Evolutionary conservation across 768 basidiomycete species (phyloP).

Genomic region (Phylloporus scabripes): DNA sequence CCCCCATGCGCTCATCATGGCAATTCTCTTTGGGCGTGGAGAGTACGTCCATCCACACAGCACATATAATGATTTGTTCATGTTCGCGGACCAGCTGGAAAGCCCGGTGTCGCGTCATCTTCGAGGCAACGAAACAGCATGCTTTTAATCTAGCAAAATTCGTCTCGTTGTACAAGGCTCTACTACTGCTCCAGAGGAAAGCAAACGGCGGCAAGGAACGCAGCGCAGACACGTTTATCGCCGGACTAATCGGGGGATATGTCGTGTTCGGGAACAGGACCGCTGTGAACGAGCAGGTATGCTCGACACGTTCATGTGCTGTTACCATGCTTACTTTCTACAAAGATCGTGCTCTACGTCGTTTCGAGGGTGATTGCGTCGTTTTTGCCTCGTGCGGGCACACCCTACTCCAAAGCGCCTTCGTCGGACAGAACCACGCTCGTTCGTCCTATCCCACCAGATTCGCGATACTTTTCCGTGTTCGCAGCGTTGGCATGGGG

Average conservation of each 20-base stretch:
- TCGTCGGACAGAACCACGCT: slow-evolving; percentile 37
- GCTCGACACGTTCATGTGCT: slow-evolving; percentile 18
- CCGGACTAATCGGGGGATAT: slow-evolving; percentile 90
- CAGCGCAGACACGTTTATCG: slow-evolving; percentile 80
- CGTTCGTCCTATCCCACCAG: slow-evolving; percentile 73
- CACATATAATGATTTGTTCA: slow-evolving; percentile 6
- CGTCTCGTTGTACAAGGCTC: slow-evolving; percentile 86
- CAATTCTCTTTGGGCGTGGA: slow-evolving; percentile 87
- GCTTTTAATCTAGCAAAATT: slow-evolving; percentile 91
- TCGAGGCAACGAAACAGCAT: slow-evolving; percentile 83
- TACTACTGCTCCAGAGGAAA: slow-evolving; percentile 79
- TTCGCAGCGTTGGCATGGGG: slow-evolving; percentile 93
- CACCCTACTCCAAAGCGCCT: slow-evolving; percentile 46
- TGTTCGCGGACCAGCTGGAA: slow-evolving; percentile 51
- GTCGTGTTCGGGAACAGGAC: slow-evolving; percentile 80
- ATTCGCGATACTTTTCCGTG: slow-evolving; percentile 76
- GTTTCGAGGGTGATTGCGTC: slow-evolving; percentile 88
- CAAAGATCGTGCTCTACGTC: slow-evolving; percentile 93
- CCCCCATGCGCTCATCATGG: slow-evolving; percentile 96
- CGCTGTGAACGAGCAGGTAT: slow-evolving; percentile 88
- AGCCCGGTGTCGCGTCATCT: slow-evolving; percentile 62
- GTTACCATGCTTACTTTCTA: slow-evolving; percentile 3
- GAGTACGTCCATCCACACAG: slow-evolving; percentile 50
- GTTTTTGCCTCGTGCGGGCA: slow-evolving; percentile 74
- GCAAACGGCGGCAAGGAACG: slow-evolving; percentile 79